Base-by-base conservation (phyloP, 805 yeast genomes). In the Kluyveromyces lactis region DNA sequence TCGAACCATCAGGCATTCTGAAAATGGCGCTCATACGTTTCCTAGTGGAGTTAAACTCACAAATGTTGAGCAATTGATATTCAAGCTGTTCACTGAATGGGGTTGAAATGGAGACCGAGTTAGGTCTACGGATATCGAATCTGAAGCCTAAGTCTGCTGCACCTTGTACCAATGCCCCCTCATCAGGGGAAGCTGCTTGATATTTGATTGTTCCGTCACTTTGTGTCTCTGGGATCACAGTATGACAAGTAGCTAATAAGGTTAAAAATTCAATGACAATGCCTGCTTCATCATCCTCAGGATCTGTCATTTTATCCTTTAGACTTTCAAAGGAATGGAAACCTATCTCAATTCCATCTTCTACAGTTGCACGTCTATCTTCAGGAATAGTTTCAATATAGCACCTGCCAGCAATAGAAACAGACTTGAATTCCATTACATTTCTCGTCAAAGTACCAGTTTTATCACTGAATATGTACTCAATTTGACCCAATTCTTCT, bases 131-230 rank as follows among this genome's bases (percentile, higher is more conserved):
- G 34, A 86, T 77, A 6, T 75, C 73, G 58, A 92, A 94, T 46
- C 73, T 78, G 57, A 82, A 92, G 0, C 97, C 97, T 34, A 90
- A 66, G 53, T 69, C 70, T 0, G 97, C 92, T 13, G 95, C 97
- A 42, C 99, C 99, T 52, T 89, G 87, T 2, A 92, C 99, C 45
- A 92, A 69, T 0, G 99, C 99, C 38, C 98, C 98, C 67, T 94
- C 98, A 66, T 92, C 99, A 0, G 98, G 98, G 0, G 97, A 89
- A 0, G 98, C 96, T 1, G 99, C 98, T 63, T 92, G 99, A 59
- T 94, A 92, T 58, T 86, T 89, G 46, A 92, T 79, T 2, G 70
- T 50, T 0, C 83, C 85, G 41, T 66, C 67, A 1, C 70, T 78
- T 44, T 71, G 72, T 15, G 73, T 67, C 59, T 92, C 98, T 0